Conservation (phyloP, 2,329 filamentous ascomycete genomes). For the Dactylonectria estremocensis region DNA sequence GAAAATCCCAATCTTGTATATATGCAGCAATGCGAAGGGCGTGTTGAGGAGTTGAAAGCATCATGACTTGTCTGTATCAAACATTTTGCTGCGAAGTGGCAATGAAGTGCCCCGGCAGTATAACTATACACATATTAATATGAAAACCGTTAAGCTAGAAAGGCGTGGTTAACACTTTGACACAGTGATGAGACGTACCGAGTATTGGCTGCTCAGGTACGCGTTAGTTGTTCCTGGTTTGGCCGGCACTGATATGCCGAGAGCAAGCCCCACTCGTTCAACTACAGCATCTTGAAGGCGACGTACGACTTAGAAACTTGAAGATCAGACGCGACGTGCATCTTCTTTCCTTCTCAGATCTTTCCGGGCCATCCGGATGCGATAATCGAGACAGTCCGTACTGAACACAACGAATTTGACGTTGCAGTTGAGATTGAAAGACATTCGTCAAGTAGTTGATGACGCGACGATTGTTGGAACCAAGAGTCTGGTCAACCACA, state of each 20-base stretch:
- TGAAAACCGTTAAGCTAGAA: constrained; percentile 38
- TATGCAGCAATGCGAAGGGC: constrained; percentile 45
- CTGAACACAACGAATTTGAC: not conserved
- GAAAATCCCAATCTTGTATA: constrained; percentile 44
- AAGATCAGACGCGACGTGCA: not conserved
- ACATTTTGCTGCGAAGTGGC: constrained; percentile 40
- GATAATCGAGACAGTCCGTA: not conserved
- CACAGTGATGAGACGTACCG: constrained; percentile 7
- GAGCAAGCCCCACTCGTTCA: constrained; percentile 13
- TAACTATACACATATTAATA: constrained; percentile 47
- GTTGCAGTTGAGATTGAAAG: not conserved
- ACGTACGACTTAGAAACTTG: not conserved
- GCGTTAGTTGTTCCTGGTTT: not conserved
- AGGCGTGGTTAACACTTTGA: not conserved
- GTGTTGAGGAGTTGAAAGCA: constrained; percentile 46
- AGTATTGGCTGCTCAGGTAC: not conserved
- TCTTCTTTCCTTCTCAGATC: not conserved
- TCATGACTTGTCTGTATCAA: constrained; percentile 46
- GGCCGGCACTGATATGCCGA: constrained; percentile 17
- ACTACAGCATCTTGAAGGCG: constrained; percentile 6
- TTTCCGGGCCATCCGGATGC: not conserved
- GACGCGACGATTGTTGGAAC: too few relatives aligned
- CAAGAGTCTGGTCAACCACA: not conserved
- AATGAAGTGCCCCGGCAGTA: constrained; percentile 40
- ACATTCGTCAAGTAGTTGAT: not conserved